Conservation (phyloP, 805 yeast genomes). For the Allodekkera sacchari region DNA sequence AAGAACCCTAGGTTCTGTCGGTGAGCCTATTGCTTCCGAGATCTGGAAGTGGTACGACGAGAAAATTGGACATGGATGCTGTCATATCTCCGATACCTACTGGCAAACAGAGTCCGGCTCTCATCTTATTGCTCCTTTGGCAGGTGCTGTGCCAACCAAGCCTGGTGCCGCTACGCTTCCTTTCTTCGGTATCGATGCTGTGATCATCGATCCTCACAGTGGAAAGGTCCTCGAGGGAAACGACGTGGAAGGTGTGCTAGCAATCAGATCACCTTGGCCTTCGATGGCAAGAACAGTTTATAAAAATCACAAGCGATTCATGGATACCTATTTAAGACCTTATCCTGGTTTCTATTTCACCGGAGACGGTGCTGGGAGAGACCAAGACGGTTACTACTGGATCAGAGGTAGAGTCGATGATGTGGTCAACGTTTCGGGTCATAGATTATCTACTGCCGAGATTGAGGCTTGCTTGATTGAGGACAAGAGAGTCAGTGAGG, state of each 20-base stretch:
- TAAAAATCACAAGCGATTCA: slow-evolving; percentile 76
- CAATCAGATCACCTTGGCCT: slow-evolving; percentile 90
- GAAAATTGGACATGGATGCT: slow-evolving; percentile 79
- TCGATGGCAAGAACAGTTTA: slow-evolving; percentile 97
- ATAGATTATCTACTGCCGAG: slow-evolving; percentile 96
- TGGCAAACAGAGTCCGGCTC: slow-evolving; percentile 99
- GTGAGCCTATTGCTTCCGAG: slow-evolving; percentile 97
- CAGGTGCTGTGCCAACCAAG: slow-evolving; percentile 90
- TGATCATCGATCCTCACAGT: slow-evolving; percentile 84
- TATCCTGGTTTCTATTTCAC: slow-evolving; percentile 93
- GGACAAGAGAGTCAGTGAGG: slow-evolving; percentile 72
- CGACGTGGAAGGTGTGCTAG: slow-evolving; percentile 94
- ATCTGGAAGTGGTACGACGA: slow-evolving; percentile 98
- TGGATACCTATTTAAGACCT: slow-evolving; percentile 89
- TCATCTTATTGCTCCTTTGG: slow-evolving; percentile 87
- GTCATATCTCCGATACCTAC: slow-evolving; percentile 92
- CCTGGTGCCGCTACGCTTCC: slow-evolving; percentile 98
- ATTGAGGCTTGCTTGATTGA: slow-evolving; percentile 87
- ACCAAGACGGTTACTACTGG: slow-evolving; percentile 94
- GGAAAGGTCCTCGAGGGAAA: slow-evolving; percentile 80
- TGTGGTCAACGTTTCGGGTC: slow-evolving; percentile 96
- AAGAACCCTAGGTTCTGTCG: slow-evolving; percentile 93
- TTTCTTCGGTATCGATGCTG: slow-evolving; percentile 89
- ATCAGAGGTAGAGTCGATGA: slow-evolving; percentile 98
- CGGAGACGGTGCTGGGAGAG: slow-evolving; percentile 98